Conservation (phyloP, 768 basidiomycete genomes). For the Agaricus blazei region DNA sequence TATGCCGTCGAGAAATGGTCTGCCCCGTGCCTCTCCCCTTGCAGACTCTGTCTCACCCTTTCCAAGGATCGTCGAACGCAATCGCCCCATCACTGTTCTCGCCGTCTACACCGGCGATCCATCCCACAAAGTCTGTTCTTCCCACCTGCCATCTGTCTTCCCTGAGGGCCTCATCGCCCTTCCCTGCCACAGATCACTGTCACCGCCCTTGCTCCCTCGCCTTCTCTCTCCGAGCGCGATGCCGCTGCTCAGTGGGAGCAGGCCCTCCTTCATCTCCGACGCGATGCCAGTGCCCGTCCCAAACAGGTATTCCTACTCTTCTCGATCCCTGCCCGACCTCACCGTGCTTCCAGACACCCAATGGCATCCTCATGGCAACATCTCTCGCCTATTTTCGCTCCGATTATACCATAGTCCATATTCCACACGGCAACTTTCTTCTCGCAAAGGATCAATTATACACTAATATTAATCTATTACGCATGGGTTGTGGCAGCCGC, state of each 20-base stretch:
- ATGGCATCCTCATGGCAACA: constrained; percentile 74
- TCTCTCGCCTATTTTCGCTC: constrained; percentile 86
- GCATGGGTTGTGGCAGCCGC: constrained; percentile 83
- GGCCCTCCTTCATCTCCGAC: constrained; percentile 54
- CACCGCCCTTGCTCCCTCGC: constrained; percentile 45
- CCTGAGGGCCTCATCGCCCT: not conserved
- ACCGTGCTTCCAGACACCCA: constrained; percentile 39
- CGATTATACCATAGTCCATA: constrained; percentile 79
- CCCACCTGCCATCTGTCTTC: constrained; percentile 3
- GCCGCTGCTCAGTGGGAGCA: constrained; percentile 41
- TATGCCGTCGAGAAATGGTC: constrained; percentile 88
- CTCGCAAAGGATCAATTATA: constrained; percentile 63
- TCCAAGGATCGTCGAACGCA: constrained; percentile 62
- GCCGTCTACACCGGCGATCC: constrained; percentile 76
- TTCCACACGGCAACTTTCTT: constrained; percentile 67
- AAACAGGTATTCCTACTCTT: constrained; percentile 41
- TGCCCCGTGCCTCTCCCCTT: constrained; percentile 10
- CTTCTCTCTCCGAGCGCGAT: constrained; percentile 34
- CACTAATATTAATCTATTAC: constrained; percentile 75
- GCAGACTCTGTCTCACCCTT: not conserved
- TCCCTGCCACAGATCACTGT: constrained; percentile 45
- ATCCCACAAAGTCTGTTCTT: constrained; percentile 47
- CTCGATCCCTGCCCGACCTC: not conserved
- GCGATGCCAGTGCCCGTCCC: constrained; percentile 65
- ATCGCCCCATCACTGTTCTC: constrained; percentile 53